Evolutionary conservation across 1,284 basidiomycete species (phyloP).

Genomic region (Moesziomyces aphidis): DNA sequence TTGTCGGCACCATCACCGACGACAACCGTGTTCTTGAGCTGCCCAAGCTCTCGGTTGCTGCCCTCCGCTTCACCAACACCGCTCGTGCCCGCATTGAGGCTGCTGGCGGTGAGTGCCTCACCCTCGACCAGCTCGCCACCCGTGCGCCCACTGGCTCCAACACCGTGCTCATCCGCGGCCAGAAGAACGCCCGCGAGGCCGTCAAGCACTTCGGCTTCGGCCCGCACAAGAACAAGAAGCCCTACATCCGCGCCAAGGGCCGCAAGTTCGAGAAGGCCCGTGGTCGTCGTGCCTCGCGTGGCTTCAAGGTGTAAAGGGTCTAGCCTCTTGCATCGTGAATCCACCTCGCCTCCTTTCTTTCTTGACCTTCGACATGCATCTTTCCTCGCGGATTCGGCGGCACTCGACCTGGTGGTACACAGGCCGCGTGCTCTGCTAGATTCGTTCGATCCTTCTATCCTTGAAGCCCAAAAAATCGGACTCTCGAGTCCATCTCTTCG

Average conservation of each 20-base stretch:
- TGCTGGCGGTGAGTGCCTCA: slow-evolving; percentile 93
- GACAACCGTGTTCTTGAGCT: slow-evolving; percentile 88
- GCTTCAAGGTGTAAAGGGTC: slow-evolving; percentile 67
- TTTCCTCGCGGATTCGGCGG: neutral
- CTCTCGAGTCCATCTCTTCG: neutral
- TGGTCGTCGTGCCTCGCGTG: slow-evolving; percentile 70
- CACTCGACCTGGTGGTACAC: neutral
- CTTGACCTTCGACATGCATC: neutral
- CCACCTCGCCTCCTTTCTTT: neutral
- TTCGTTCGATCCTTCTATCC: neutral
- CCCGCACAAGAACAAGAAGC: slow-evolving; percentile 80
- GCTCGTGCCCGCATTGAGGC: slow-evolving; percentile 95
- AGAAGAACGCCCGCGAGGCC: slow-evolving; percentile 92
- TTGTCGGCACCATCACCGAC: slow-evolving; percentile 94
- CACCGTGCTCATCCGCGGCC: slow-evolving; percentile 91
- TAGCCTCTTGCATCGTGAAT: neutral
- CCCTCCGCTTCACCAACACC: slow-evolving; percentile 91
- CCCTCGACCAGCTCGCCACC: slow-evolving; percentile 95
- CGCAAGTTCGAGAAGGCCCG: slow-evolving; percentile 80
- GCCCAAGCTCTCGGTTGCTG: slow-evolving; percentile 93
- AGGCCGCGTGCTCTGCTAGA: neutral
- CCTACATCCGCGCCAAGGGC: slow-evolving; percentile 91
- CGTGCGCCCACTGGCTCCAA: slow-evolving; percentile 94
- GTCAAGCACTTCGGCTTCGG: slow-evolving; percentile 87
- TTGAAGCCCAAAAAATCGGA: neutral